Evolutionary conservation across 1,284 basidiomycete species (phyloP).

Genomic region (Heterobasidion occidentale): DNA sequence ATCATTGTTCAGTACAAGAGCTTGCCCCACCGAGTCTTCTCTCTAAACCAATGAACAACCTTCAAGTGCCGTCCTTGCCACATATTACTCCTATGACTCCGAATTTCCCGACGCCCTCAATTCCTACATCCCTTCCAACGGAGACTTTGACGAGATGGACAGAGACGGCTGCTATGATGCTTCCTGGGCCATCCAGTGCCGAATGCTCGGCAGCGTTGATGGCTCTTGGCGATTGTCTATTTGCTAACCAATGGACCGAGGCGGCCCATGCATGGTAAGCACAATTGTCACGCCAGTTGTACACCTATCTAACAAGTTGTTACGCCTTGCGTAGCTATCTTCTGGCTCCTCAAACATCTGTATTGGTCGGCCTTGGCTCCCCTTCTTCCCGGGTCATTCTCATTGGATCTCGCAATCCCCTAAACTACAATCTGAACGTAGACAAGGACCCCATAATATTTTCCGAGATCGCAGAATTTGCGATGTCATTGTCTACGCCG

Average conservation of each 20-base stretch:
- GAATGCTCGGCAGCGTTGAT: slow-evolving; percentile 75
- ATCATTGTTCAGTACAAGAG: slow-evolving; percentile 56
- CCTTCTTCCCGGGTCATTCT: slow-evolving; percentile 57
- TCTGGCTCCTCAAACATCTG: slow-evolving; percentile 78
- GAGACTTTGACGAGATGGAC: slow-evolving; percentile 74
- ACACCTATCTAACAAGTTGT: background rate
- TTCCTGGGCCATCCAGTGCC: slow-evolving; percentile 62
- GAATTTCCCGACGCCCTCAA: slow-evolving; percentile 41
- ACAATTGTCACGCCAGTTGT: slow-evolving; percentile 1
- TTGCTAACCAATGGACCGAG: slow-evolving; percentile 66
- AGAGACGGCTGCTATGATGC: slow-evolving; percentile 80
- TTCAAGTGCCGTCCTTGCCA: slow-evolving; percentile 31
- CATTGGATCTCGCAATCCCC: slow-evolving; percentile 58
- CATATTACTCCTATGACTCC: slow-evolving; percentile 58
- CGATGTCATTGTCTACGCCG: slow-evolving; percentile 65
- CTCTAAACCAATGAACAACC: slow-evolving; percentile 25
- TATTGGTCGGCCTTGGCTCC: slow-evolving; percentile 61
- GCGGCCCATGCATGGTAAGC: slow-evolving; percentile 88
- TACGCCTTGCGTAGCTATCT: slow-evolving; percentile 57
- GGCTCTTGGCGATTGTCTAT: slow-evolving; percentile 80
- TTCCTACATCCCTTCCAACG: slow-evolving; percentile 38
- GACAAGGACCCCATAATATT: slow-evolving; percentile 80
- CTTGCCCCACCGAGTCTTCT: slow-evolving; percentile 56
- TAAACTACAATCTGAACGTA: slow-evolving; percentile 47
- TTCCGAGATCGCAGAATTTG: slow-evolving; percentile 92